Conservation (phyloP, 2,329 filamentous ascomycete species). For the Chalaropsis ovoidea region DNA sequence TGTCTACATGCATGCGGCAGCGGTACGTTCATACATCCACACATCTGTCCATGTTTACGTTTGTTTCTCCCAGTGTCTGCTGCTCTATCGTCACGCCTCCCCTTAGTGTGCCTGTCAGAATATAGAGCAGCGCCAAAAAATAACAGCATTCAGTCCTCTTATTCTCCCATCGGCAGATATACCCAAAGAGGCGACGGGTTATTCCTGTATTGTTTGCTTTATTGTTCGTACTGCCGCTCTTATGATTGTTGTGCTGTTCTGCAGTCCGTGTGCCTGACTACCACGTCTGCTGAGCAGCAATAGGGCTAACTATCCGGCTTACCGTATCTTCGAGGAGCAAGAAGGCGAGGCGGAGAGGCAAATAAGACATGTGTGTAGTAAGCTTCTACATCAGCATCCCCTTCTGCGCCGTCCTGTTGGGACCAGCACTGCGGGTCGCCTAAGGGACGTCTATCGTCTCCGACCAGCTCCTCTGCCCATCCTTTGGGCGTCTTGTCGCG, state of each 20-base stretch:
- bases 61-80: neutral
- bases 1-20: too few species aligned
- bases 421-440: neutral
- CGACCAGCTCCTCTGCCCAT: neutral
- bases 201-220: neutral
- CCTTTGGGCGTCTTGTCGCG: neutral
- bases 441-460: neutral
- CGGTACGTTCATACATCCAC: too few species aligned
- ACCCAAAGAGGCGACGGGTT: neutral
- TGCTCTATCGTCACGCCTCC: neutral
- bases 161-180: neutral
- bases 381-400: neutral
- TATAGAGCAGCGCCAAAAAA: neutral
- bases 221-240: neutral
- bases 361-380: neutral
- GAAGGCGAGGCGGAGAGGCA: neutral
- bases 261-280: neutral
- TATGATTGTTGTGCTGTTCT: neutral
- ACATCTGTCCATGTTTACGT: neutral
- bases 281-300: neutral
- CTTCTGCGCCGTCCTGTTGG: neutral
- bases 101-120: conserved; percentile 8
- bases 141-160: neutral
- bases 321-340: neutral
- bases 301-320: neutral